Conservation (phyloP, 2,329 filamentous ascomycete species). For the Chrysoporthe austroafricana region DNA sequence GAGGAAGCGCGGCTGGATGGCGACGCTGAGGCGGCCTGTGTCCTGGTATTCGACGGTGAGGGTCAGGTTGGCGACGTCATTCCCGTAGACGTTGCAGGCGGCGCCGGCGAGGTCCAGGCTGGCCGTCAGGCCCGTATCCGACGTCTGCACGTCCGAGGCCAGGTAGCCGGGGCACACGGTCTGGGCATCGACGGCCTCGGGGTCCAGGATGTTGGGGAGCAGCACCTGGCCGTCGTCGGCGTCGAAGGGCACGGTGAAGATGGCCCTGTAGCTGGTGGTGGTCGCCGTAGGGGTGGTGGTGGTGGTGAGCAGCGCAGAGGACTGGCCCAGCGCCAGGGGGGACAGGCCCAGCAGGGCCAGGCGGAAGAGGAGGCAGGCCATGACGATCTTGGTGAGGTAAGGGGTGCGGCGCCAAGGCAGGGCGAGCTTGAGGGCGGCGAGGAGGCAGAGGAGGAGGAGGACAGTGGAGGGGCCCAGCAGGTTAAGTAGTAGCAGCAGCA, state of each 20-base stretch:
- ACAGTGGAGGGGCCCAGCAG: background rate
- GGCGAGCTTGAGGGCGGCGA: constrained; percentile 10
- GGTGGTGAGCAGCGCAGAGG: background rate
- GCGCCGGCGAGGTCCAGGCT: constrained; percentile 68
- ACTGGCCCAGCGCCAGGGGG: constrained; percentile 14
- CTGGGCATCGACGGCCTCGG: constrained; percentile 26
- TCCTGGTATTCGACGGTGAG: constrained; percentile 39
- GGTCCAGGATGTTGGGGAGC: constrained; percentile 27
- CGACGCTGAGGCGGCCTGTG: constrained; percentile 66
- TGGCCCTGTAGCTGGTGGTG: constrained; percentile 22
- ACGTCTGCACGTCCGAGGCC: constrained; percentile 62
- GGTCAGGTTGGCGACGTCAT: constrained; percentile 61
- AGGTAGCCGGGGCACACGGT: constrained; percentile 65
- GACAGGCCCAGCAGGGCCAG: constrained; percentile 15
- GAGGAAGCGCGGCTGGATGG: constrained; percentile 69
- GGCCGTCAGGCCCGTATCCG: constrained; percentile 63
- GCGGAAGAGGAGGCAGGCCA: constrained; percentile 22
- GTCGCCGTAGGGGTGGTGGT: constrained; percentile 13
- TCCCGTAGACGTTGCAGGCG: constrained; percentile 76
- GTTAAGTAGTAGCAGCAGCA: constrained; percentile 8
- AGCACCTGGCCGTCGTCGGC: constrained; percentile 23
- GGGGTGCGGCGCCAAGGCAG: constrained; percentile 8
- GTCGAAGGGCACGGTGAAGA: constrained; percentile 26
- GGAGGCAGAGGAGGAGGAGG: constrained; percentile 15
- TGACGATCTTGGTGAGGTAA: constrained; percentile 14